Percentiles rank a stretch among this genome's conserved stretches.
These are phyloP conservation scores for Metrosideros polymorpha DNA, from an alignment of 441 rosid species.

Conservation along the genomic window DNA sequence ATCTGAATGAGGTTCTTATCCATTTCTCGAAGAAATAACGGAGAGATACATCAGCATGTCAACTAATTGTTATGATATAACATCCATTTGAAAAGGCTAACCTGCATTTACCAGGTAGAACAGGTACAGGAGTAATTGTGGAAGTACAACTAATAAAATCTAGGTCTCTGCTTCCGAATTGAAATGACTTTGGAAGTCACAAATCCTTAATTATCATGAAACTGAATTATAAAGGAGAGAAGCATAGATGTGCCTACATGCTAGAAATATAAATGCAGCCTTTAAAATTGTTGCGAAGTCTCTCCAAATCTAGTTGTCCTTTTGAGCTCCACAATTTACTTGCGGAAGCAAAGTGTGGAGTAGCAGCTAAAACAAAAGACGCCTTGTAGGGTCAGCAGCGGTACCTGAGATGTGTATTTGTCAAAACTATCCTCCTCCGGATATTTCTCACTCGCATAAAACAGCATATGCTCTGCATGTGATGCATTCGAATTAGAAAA, in stretches of 20 bases:
- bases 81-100: neutral
- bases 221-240: neutral
- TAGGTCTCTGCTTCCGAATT: neutral
- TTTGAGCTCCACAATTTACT: neutral
- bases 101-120: neutral
- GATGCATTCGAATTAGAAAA: neutral
- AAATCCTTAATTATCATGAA: neutral
- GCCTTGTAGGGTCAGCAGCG: neutral
- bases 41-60: neutral
- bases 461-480: conserved; percentile 86
- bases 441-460: conserved; percentile 86
- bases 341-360: neutral
- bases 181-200: neutral
- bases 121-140: neutral
- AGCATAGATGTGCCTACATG: neutral
- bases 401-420: conserved; percentile 72
- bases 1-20: neutral
- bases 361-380: neutral
- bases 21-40: neutral
- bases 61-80: neutral
- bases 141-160: neutral
- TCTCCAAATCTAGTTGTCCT: neutral
- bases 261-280: neutral
- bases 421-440: conserved; percentile 87
- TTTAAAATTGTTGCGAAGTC: neutral